Evolutionary conservation across 1,139 yeast species (phyloP), one percentile per base, ranked within the genome.

Genomic region (Scheffersomyces segobiensis): DNA sequence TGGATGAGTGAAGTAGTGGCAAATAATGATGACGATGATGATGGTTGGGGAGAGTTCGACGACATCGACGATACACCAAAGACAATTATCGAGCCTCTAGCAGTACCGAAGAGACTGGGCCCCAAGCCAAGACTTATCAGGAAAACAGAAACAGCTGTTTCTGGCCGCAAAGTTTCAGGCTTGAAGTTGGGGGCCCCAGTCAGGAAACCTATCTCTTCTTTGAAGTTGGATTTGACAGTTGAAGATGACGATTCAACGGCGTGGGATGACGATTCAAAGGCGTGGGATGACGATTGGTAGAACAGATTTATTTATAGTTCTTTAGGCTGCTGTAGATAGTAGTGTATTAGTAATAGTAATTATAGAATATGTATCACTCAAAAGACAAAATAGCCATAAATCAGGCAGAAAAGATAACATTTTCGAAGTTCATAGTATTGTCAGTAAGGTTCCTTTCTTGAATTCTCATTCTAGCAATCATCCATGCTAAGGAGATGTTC

Each of bases 211-310:
- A 71, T 67, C 4, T 69, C 77, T 0, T 65, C 71, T 3, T 67
- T 82, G 52, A 78, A 80, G 53, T 68, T 82, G 57, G 74, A 80
- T 53, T 65, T 81, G 14, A 79, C 72, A 8, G 73, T 70, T 18
- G 82, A 76, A 17, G 78, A 76, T 8, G 82, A 78, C 22, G 87
- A 80, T 17, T 87, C 80, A 56, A 85, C 82, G 24, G 63, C 59
- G 0, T 86, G 89, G 87, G 90, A 85, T 48, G 80, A 68, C 53
- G 73, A 68, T 12, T 87, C 80, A 56, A 85, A 82, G 24, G 63
- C 59, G 0, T 86, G 89, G 87, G 90, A 85, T 48, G 80, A 68
- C 53, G 73, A 68, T 12, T 68, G 76, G 66, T 64, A 50, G 58
- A 32, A 46, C 60, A 49, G 47, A 54, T 47, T 12, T 17, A 48